phyloP scores from a whole-genome alignment of 805 yeast species.

The Lachancea waltii region DNA sequence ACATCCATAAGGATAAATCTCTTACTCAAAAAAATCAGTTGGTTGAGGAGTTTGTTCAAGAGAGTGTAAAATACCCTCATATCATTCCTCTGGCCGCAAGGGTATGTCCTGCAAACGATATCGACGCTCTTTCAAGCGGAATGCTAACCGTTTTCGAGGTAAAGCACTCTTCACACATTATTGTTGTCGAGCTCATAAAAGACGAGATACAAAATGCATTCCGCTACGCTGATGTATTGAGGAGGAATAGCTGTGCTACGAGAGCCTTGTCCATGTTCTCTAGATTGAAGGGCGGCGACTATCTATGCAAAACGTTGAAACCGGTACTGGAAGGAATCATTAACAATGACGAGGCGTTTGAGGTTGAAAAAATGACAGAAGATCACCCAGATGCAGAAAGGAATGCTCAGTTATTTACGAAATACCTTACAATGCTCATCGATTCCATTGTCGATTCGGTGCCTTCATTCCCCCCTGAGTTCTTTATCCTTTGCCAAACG shows the following conservation, averaged over 20 bases:
- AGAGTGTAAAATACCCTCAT: slow-evolving; percentile 35
- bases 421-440: slow-evolving; percentile 50
- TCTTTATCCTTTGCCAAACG: slow-evolving; percentile 63
- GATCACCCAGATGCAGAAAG: slow-evolving; percentile 36
- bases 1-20: slow-evolving; percentile 23
- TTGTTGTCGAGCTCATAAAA: slow-evolving; percentile 49
- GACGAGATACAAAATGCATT: slow-evolving; percentile 57
- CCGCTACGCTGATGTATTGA: slow-evolving; percentile 63
- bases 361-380: slow-evolving; percentile 48
- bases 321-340: slow-evolving; percentile 53
- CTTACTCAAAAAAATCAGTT: slow-evolving; percentile 23
- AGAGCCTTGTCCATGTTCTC: slow-evolving; percentile 68
- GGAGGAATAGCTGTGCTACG: slow-evolving; percentile 80
- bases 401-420: slow-evolving; percentile 44
- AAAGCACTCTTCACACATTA: slow-evolving; percentile 37
- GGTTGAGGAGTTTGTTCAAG: slow-evolving; percentile 28
- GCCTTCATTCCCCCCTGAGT: slow-evolving; percentile 58
- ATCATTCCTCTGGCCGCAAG: slow-evolving; percentile 48
- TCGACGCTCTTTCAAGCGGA: slow-evolving; percentile 64
- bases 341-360: slow-evolving; percentile 48
- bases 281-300: slow-evolving; percentile 55
- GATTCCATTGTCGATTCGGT: slow-evolving; percentile 53
- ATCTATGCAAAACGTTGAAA: slow-evolving; percentile 45
- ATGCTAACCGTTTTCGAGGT: slow-evolving; percentile 49
- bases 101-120: slow-evolving; percentile 61